Base-by-base conservation (phyloP, 352 stramenopile genomes). In the Globisporangium mamillatum region DNA sequence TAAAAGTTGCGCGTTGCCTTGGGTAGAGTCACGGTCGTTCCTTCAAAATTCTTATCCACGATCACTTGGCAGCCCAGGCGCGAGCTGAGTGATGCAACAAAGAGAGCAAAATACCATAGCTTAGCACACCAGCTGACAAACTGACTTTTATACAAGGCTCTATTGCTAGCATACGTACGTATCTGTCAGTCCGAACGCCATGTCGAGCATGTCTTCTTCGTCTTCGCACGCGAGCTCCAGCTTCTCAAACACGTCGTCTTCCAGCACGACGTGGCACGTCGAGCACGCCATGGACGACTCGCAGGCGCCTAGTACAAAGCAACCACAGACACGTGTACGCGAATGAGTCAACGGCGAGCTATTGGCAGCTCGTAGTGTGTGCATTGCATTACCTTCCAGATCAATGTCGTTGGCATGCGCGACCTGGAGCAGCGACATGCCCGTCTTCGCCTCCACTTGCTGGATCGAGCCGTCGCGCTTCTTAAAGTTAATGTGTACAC, bases 161-260 rank as follows among this genome's bases (percentile, higher is more conserved):
- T 7, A 54, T 24, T 24, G 7, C 5, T 20, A 34, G 20, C 20
- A 32, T 20, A 59, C 77, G 55, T 68, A 98, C 67, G 96, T 99
- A 69, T 98, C 81, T 0, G 95, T 98, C 48, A 99, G 86, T 6
- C 97, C 98, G 78, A 98, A 99, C 10, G 98, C 98, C 94, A 99
- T 98, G 78, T 99, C 96, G 41, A 99, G 85, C 95, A 98, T 99
- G 76, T 99, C 98, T 75, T 99, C 97, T 76, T 99, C 98, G 63
- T 99, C 96, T 75, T 99, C 97, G 58, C 78, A 96, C 9, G 97
- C 76, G 57, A 97, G 88, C 16, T 94, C 77, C 27, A 99, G 78
- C 24, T 76, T 14, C 44, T 99, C 91, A 67, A 97, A 99, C 27
- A 99, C 70, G 14, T 88, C 74, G 38, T 95, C 84, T 36, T 97